These are phyloP conservation scores for Aplosporella prunicola DNA, from an alignment of 2,329 filamentous ascomycete species.

Conservation along the genomic window DNA sequence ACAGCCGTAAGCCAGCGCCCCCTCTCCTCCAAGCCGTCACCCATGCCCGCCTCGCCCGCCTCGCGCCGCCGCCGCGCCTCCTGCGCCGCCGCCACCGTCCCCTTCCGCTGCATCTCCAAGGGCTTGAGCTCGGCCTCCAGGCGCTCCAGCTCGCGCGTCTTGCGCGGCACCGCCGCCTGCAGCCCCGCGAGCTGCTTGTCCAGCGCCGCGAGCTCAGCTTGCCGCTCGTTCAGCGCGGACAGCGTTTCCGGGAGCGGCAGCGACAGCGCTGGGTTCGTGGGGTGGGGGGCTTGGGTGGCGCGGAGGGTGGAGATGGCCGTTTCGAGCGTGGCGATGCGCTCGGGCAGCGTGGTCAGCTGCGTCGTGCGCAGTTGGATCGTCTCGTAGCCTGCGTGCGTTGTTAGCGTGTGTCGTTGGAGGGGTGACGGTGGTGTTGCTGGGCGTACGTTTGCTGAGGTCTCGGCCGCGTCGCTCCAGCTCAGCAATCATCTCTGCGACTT, in stretches of 20 bases:
- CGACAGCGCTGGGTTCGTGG: conserved; percentile 31
- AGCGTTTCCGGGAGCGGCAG: conserved; percentile 37
- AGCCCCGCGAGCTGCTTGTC: conserved; percentile 39
- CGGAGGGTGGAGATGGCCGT: conserved; percentile 40
- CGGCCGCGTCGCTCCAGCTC: conserved; percentile 57
- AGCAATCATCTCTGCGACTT: conserved; percentile 63
- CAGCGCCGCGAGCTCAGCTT: conserved; percentile 32
- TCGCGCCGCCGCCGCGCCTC: conserved; percentile 63
- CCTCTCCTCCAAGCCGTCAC: conserved; percentile 65
- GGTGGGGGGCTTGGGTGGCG: conserved; percentile 24
- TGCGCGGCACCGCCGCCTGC: conserved; percentile 53
- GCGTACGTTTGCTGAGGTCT: conserved; percentile 45
- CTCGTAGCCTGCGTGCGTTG: conserved; percentile 38
- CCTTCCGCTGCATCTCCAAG: conserved; percentile 57
- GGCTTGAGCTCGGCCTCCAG: conserved; percentile 59
- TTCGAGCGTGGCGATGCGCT: conserved; percentile 44
- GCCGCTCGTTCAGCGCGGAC: conserved; percentile 29
- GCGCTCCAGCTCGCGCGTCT: conserved; percentile 57
- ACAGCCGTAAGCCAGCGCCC: conserved; percentile 66
- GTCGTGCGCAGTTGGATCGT: conserved; percentile 43
- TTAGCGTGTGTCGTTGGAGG: background rate
- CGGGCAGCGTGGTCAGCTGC: conserved; percentile 42
- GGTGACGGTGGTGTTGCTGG: too few species aligned
- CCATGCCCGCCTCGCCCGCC: conserved; percentile 51
- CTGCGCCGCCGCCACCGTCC: conserved; percentile 56